Base-by-base conservation (phyloP, 2,329 filamentous ascomycete genomes). In the Aspergillus alliaceus region DNA sequence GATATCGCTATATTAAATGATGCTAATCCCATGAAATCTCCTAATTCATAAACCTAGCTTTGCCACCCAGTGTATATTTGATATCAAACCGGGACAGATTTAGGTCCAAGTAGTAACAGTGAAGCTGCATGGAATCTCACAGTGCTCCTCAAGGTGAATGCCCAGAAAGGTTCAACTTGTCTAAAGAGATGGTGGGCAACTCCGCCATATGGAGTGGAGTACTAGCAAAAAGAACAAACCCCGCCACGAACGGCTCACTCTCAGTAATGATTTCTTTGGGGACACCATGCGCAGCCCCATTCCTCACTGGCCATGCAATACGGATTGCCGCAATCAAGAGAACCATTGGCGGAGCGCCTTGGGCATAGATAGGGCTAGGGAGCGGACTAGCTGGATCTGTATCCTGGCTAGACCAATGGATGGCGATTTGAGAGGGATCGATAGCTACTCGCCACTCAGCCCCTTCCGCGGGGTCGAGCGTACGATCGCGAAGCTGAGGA, bases 121-220 rank as follows among this genome's bases (percentile, higher is more conserved):
- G n/a, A 11, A 20, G 12, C n/a, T 39, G 12, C 3, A 39, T 12
- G 35, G 20, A 39, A 9, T 20, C n/a, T 2, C 18, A 9, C n/a
- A 8, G 18, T 39, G n/a, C 20, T 39, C 20, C n/a, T 39, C n/a
- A 39, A 11, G 3, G n/a, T 20, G 39, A 42, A 4, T 7, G 3
- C 20, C 20, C 20, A 15, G 18, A 46, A 60, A 67, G 6, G 22
- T 34, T 20, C 54, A 47, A 24, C 11, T 29, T 68, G 6, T 22
- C n/a, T 27, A 58, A 22, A 31, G 18, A n/a, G 18, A 57, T 39
- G 3, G 58, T 49, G 0, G 77, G 76, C 32, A 79, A 68, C 55
- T 80, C 75, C 11, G 75, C 75, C 65, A 82, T 79, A 58, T 79
- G 79, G 56, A 81, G 62, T 63, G 78, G 80, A 14, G 79, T 74